Evolutionary conservation across 176 grass and related monocot genomes (phyloP).

Genomic region (Aegilops umbellulata): DNA sequence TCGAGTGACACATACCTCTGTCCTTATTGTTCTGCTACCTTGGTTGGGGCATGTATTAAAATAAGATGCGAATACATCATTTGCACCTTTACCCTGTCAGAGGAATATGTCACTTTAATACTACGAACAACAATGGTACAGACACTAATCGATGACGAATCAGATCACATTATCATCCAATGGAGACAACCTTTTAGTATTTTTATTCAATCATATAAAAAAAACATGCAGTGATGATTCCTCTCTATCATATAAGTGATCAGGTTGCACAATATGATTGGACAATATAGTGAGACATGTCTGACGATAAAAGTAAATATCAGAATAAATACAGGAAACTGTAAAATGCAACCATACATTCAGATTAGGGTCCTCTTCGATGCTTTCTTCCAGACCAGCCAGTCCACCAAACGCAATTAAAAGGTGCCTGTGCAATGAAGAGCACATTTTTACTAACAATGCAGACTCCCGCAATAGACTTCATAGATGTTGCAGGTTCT

Average conservation of each 20-base stretch:
- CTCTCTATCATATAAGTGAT: conserved; percentile 13
- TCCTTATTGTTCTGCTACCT: conserved; percentile 99
- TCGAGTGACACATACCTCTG: conserved; percentile 62
- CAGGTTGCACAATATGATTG: background rate
- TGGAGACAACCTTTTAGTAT: background rate
- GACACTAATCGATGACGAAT: background rate
- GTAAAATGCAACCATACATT: conserved; percentile 53
- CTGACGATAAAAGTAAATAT: background rate
- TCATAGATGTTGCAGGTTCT: background rate
- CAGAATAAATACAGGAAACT: conserved; percentile 6
- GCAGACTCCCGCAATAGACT: background rate
- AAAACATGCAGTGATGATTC: background rate
- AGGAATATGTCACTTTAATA: conserved; percentile 15
- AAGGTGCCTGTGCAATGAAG: conserved; percentile 67
- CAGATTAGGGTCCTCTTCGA: conserved; percentile 89
- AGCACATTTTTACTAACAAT: background rate
- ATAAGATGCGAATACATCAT: conserved; percentile 77
- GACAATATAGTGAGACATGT: background rate
- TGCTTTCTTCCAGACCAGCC: conserved; percentile 92
- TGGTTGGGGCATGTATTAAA: conserved; percentile 93
- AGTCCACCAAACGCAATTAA: conserved; percentile 89
- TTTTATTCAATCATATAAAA: background rate
- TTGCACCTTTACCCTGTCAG: conserved; percentile 58
- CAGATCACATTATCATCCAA: background rate
- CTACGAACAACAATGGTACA: background rate